These are phyloP conservation scores for Alternaria metachromatica DNA, from an alignment of 2,329 filamentous ascomycete species.

Conservation along the genomic window DNA sequence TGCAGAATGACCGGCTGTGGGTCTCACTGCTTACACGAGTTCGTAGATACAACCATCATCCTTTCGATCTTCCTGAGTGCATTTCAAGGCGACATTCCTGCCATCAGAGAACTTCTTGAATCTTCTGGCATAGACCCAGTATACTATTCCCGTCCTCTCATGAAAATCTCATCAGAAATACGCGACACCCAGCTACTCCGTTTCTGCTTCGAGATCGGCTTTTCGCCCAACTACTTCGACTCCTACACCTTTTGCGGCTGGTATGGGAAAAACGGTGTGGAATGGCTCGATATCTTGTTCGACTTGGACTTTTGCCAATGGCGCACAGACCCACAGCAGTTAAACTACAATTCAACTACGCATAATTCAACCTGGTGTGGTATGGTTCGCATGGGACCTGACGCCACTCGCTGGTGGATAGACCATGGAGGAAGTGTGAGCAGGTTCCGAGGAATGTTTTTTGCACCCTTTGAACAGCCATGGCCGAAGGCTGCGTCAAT, in stretches of 20 bases:
- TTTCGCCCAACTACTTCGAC: not conserved
- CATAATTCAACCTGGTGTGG: constrained; percentile 1
- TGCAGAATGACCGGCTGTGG: not conserved
- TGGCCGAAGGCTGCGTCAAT: constrained; percentile 5
- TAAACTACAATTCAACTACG: not conserved
- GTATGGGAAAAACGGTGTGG: not conserved
- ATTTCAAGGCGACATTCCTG: constrained; percentile 6
- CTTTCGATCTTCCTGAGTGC: constrained; percentile 6
- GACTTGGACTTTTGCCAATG: constrained; percentile 12
- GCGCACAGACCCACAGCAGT: constrained; percentile 3
- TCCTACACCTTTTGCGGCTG: not conserved
- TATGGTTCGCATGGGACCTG: constrained; percentile 11
- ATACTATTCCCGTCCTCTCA: constrained; percentile 8
- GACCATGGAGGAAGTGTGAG: constrained; percentile 5
- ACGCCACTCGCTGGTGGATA: constrained; percentile 12
- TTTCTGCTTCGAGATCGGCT: constrained; percentile 9
- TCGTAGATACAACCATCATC: constrained; percentile 5
- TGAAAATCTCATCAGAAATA: constrained; percentile 1
- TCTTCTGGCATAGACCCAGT: constrained; percentile 1
- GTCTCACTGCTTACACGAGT: not conserved
- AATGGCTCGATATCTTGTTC: constrained; percentile 12
- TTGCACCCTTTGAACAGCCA: not conserved
- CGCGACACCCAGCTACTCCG: constrained; percentile 6
- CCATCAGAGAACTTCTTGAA: constrained; percentile 7
- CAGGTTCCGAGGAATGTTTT: not conserved